Base-by-base conservation (phyloP, 2,329 filamentous ascomycete genomes). In the Blastomyces gilchristii region DNA sequence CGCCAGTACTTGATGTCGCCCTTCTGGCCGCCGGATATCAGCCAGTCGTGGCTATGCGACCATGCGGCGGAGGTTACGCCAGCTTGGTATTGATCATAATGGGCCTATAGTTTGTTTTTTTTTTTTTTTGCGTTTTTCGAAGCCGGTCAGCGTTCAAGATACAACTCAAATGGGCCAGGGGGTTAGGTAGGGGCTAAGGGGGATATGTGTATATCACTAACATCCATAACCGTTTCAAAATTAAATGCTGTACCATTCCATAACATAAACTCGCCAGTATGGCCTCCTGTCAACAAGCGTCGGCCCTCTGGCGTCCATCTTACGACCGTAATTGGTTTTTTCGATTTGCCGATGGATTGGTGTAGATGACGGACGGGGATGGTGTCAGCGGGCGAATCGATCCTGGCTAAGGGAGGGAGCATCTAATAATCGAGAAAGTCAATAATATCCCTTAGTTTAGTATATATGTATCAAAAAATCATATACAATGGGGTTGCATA, bases 221-320 rank as follows among this genome's bases (percentile, higher is more conserved):
- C 79, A 75, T 96, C 92, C 89, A 97, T 97, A 37, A 99, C 97
- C 3, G 94, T 97, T 78, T 99, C 94, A 70, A 99, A 99, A 76
- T 99, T 97, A 83, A 99, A 99, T 31, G 91, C 93, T 53, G 93
- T 97, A 66, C 94, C 94, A 74, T 99, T 99, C 94, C 94, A 99
- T 3, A 99, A 78, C 49, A 95, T 99, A 71, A 99, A 99, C 74
- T 99, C 94, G 71, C 94, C 94, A 74, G 93, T 97, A 68, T 91
- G 96, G 0, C 92, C 96, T 28, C 91, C 94, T 0, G 94, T 97
- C 73, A 99, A 82, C 63, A 99, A 79, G 68, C 94, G 83, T 65
- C 94, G 87, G 37, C 94, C 94, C 76, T 99, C 94, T 7, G 94
- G 94, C 18, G 95, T 99, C 94, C 94, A 99, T 74, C 91, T 85